These are phyloP conservation scores for Colletotrichum liaoningense DNA, from an alignment of 2,329 filamentous ascomycete genomes.

Conservation along the genomic window DNA sequence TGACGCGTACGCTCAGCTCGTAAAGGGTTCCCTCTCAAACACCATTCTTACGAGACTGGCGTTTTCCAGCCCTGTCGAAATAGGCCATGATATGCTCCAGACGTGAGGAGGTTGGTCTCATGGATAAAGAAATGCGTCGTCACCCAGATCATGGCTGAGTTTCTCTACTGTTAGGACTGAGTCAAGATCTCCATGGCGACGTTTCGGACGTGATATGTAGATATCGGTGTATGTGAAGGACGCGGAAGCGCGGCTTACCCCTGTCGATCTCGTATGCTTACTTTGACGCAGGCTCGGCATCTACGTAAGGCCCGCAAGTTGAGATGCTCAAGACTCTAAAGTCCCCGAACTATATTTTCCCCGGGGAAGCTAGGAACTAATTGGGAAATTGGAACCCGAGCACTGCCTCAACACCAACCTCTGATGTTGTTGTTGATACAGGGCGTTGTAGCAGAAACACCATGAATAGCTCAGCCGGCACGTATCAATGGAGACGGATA, in stretches of 20 bases:
- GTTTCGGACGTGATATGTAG: not conserved
- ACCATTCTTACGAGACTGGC: not conserved
- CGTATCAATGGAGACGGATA: too few relatives aligned
- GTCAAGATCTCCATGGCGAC: not conserved
- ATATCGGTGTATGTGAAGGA: not conserved
- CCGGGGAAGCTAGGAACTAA: not conserved
- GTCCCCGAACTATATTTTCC: not conserved
- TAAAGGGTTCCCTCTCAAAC: too few relatives aligned
- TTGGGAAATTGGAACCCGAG: not conserved
- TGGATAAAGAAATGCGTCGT: not conserved
- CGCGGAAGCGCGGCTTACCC: not conserved
- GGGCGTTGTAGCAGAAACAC: too few relatives aligned
- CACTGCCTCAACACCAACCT: not conserved
- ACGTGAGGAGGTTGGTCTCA: not conserved
- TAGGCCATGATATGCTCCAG: not conserved
- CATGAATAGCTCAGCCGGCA: too few relatives aligned
- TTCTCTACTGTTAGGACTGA: not conserved
- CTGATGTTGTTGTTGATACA: not conserved
- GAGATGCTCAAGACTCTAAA: not conserved
- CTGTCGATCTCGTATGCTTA: not conserved
- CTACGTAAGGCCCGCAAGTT: not conserved
- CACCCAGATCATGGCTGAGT: not conserved
- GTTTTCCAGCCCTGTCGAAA: not conserved
- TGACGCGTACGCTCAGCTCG: not conserved
- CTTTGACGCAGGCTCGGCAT: not conserved